Percentiles rank a stretch among this genome's conserved stretches.
Conservation (phyloP, 495 filamentous ascomycete species). For the Aspergillus steynii region DNA sequence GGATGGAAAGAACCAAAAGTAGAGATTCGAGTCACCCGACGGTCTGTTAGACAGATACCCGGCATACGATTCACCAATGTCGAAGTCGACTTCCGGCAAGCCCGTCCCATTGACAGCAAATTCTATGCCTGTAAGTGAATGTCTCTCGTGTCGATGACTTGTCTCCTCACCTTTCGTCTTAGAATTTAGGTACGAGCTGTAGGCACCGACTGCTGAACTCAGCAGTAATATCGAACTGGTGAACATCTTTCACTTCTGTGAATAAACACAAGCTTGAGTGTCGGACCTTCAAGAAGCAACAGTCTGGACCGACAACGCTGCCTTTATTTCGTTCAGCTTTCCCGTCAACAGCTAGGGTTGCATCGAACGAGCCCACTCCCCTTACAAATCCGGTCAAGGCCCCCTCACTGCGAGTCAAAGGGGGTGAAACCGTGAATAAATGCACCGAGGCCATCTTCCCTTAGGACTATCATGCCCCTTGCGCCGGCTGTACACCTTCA, state of each 20-base stretch:
- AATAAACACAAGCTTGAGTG: background rate
- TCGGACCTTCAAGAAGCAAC: background rate
- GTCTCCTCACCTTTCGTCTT: background rate
- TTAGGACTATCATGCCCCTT: background rate
- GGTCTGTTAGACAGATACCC: conserved; percentile 70
- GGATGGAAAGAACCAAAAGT: conserved; percentile 79
- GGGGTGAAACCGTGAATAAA: background rate
- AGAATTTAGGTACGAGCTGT: background rate
- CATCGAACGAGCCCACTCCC: background rate
- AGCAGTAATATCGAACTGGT: background rate
- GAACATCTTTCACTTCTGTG: background rate
- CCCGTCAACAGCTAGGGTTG: background rate
- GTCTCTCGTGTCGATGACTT: background rate
- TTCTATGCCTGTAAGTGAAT: conserved; percentile 26
- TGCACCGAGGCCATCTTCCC: background rate
- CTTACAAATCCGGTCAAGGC: background rate
- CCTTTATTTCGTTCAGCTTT: background rate
- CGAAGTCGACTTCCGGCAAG: conserved; percentile 72
- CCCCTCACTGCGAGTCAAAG: background rate
- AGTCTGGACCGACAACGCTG: background rate
- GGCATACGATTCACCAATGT: conserved; percentile 76
- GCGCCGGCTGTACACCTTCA: background rate
- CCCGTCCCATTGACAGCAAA: conserved; percentile 66
- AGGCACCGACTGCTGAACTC: background rate
- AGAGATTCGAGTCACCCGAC: conserved; percentile 55